Conservation (phyloP, 2,329 filamentous ascomycete species). For the Apiospora kogelbergensis region DNA sequence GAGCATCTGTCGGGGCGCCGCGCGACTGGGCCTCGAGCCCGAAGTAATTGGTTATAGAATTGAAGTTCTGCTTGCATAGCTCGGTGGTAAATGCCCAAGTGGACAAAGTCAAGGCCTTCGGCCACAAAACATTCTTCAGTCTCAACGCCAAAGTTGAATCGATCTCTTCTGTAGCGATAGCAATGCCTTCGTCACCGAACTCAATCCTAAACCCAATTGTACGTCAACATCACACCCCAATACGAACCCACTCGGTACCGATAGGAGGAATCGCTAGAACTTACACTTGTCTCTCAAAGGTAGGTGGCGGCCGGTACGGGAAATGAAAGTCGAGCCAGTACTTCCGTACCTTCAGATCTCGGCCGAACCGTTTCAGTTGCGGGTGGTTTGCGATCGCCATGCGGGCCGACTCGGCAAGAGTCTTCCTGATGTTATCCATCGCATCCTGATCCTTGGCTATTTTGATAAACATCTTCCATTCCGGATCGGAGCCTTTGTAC, state of each 20-base stretch:
- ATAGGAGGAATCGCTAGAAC: conserved; percentile 16
- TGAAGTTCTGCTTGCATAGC: conserved; percentile 44
- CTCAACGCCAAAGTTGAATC: conserved; percentile 46
- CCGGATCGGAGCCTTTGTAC: conserved; percentile 59
- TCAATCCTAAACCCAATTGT: conserved; percentile 15
- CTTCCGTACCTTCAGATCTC: conserved; percentile 47
- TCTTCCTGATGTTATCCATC: conserved; percentile 43
- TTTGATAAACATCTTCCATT: conserved; percentile 61
- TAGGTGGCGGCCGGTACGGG: conserved; percentile 58
- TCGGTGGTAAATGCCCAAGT: conserved; percentile 52
- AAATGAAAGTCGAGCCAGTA: conserved; percentile 64
- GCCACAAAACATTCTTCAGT: conserved; percentile 26
- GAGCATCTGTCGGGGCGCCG: conserved; percentile 26
- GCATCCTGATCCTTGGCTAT: conserved; percentile 54
- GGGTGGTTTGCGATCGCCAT: conserved; percentile 43
- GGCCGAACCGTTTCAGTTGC: conserved; percentile 46
- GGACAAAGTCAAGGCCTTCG: conserved; percentile 49
- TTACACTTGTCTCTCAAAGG: conserved; percentile 61
- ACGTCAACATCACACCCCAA: conserved; percentile 17
- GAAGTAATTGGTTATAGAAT: conserved; percentile 44
- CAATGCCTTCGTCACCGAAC: conserved; percentile 49
- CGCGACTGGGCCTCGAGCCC: conserved; percentile 37
- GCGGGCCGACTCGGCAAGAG: conserved; percentile 37
- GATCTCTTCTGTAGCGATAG: conserved; percentile 47
- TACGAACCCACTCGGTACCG: background rate